Percentiles rank a stretch among this genome's conserved stretches.
Evolutionary conservation across 1,139 yeast genomes (phyloP).

Genomic region (Starmera stellimalicola): DNA sequence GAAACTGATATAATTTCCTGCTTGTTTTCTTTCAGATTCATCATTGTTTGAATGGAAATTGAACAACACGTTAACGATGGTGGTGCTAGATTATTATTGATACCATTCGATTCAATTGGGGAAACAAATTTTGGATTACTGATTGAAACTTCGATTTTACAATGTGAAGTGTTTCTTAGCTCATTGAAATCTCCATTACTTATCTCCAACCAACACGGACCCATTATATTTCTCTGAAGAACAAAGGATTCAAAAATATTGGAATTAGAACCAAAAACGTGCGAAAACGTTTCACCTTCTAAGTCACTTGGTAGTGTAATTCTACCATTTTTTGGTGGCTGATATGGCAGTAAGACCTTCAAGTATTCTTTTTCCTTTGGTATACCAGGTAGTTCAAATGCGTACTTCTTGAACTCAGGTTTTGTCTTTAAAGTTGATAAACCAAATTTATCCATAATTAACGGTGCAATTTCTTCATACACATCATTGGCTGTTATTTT

Average conservation of each 20-base stretch:
- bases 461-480: constrained; percentile 64
- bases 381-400: constrained; percentile 75
- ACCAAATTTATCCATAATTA: constrained; percentile 53
- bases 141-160: constrained; percentile 65
- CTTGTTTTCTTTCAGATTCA: constrained; percentile 60
- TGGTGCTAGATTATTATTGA: constrained; percentile 27
- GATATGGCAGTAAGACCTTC: constrained; percentile 67
- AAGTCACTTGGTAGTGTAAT: constrained; percentile 49
- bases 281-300: constrained; percentile 68
- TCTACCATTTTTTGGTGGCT: constrained; percentile 43
- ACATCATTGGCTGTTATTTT: constrained; percentile 53
- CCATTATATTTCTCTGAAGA: constrained; percentile 77
- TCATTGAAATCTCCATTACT: constrained; percentile 51
- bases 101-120: constrained; percentile 38
- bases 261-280: constrained; percentile 73
- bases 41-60: constrained; percentile 68
- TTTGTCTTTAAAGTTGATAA: constrained; percentile 57
- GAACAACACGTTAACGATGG: constrained; percentile 70
- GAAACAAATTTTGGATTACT: constrained; percentile 38
- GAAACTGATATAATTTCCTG: constrained; percentile 88
- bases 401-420: constrained; percentile 70
- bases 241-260: constrained; percentile 81
- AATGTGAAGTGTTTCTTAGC: constrained; percentile 66
- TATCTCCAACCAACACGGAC: constrained; percentile 93
- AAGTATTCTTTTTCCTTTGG: constrained; percentile 79